Base-by-base conservation (phyloP, 2,329 filamentous ascomycete species). In the Cytospora paraplurivora region DNA sequence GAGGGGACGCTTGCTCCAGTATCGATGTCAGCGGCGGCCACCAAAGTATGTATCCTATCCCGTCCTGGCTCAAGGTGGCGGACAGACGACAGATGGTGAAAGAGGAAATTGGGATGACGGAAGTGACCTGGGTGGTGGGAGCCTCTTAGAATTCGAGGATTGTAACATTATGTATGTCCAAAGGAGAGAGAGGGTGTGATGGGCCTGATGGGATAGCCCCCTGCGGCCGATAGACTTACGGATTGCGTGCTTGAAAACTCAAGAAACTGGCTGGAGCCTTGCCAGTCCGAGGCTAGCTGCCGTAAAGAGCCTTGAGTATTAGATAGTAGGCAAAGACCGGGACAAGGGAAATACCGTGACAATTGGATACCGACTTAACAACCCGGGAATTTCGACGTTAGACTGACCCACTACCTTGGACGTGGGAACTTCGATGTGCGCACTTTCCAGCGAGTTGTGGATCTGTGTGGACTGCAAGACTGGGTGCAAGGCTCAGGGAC, bases 211-310 rank as follows among this genome's bases (percentile, higher is more conserved):
- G 56, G 66, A 59, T 64, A 53, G 57, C 56, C 47, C 56, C 47
- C 64, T 49, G 59, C 66, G 59, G 59, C 51, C 49, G 59, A 55
- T 53, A 59, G 59, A 51, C 53, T 61, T 44, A 10, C 64, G 59
- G 62, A 71, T 71, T 67, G 70, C 70, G 70, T 69, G 67, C 71
- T 71, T 67, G 60, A 53, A 44, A 62, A 58, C 56, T 17, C 44
- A 12, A 19, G 41, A n/a, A n/a, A n/a, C 41, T 44, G 17, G 44
- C 17, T 47, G 44, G 44, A 12, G n/a, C 51, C 53, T 59, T 60
- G 64, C 60, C 63, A 52, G 52, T 35, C 63, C 50, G 60, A 66
- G 66, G 33, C 49, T 68, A 69, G 67, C 49, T 66, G 61, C 51
- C 37, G 44, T 34, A 58, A 32, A 32, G 12, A 41, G 35, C 33